Conservation (phyloP, 2,329 filamentous ascomycete genomes). For the Fusarium sarcochroum region DNA sequence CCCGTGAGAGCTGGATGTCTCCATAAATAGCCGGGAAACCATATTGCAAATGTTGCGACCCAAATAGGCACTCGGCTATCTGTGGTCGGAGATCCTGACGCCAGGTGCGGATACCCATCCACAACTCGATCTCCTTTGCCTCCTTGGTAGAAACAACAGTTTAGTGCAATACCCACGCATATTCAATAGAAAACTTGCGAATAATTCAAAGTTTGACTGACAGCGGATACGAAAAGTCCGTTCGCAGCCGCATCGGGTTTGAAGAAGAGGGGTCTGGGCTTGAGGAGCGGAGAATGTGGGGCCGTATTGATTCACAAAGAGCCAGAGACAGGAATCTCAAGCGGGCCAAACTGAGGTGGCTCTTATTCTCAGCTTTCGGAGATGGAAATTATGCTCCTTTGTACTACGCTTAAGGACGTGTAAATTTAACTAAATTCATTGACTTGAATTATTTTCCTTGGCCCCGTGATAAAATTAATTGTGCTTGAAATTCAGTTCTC, state of each 20-base stretch:
- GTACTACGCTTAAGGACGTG: neutral
- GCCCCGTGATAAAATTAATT: no score
- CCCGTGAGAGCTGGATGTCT: conserved; percentile 2
- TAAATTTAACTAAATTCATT: neutral
- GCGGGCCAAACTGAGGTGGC: neutral
- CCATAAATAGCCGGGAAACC: conserved; percentile 36
- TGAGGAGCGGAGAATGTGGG: conserved; percentile 22
- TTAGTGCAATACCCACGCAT: neutral
- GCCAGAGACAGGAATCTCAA: conserved; percentile 1
- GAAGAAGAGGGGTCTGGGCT: neutral
- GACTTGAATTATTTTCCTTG: neutral
- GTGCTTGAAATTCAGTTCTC: no score
- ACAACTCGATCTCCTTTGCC: neutral
- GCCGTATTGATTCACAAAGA: conserved; percentile 6
- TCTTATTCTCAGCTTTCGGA: neutral
- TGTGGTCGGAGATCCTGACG: neutral
- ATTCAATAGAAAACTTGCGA: neutral
- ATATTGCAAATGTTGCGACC: neutral
- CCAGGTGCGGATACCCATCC: neutral
- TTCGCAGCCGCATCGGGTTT: conserved; percentile 24
- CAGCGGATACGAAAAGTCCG: conserved; percentile 17
- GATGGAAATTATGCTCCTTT: no score
- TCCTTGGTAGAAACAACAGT: neutral
- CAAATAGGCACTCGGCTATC: conserved; percentile 6
- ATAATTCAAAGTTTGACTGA: conserved; percentile 2